Evolutionary conservation across 2,329 filamentous ascomycete genomes (phyloP).

Genomic region (Biscogniauxia marginata): DNA sequence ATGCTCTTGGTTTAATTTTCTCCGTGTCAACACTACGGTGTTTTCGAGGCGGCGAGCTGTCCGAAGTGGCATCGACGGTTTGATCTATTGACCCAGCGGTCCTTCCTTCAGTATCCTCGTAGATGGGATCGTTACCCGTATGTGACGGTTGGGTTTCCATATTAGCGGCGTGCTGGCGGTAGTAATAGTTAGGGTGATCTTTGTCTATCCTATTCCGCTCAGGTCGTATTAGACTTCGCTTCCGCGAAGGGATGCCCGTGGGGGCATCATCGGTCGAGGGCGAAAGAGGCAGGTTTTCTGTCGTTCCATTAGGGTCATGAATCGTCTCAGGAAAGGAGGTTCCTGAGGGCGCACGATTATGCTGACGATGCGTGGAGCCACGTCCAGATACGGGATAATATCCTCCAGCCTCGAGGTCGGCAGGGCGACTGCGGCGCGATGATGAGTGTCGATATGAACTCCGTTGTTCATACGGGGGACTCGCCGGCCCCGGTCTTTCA

Average conservation of each 20-base stretch:
- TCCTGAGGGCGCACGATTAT: constrained; percentile 57
- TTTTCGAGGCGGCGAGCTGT: constrained; percentile 41
- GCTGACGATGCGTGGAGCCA: constrained; percentile 37
- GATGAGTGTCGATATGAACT: constrained; percentile 67
- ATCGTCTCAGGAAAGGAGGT: constrained; percentile 60
- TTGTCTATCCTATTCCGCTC: constrained; percentile 83
- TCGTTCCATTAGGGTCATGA: constrained; percentile 51
- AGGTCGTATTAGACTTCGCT: constrained; percentile 84
- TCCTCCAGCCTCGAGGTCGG: constrained; percentile 68
- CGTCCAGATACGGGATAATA: constrained; percentile 44
- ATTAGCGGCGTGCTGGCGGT: constrained; percentile 88
- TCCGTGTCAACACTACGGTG: constrained; percentile 38
- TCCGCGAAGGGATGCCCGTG: constrained; percentile 51
- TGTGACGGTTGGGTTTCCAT: constrained; percentile 89
- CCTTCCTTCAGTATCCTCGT: constrained; percentile 72
- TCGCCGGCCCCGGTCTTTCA: constrained; percentile 60
- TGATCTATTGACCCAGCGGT: constrained; percentile 52
- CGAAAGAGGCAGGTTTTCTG: constrained; percentile 56
- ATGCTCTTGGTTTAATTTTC: constrained; percentile 35
- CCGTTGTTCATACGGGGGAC: constrained; percentile 59
- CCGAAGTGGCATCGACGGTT: constrained; percentile 46
- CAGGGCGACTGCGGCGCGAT: constrained; percentile 62
- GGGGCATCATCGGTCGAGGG: constrained; percentile 40
- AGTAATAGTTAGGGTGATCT: constrained; percentile 93
- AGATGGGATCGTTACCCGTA: constrained; percentile 85